Evolutionary conservation across 495 filamentous ascomycete species (phyloP).

Genomic region (Neurospora africana): DNA sequence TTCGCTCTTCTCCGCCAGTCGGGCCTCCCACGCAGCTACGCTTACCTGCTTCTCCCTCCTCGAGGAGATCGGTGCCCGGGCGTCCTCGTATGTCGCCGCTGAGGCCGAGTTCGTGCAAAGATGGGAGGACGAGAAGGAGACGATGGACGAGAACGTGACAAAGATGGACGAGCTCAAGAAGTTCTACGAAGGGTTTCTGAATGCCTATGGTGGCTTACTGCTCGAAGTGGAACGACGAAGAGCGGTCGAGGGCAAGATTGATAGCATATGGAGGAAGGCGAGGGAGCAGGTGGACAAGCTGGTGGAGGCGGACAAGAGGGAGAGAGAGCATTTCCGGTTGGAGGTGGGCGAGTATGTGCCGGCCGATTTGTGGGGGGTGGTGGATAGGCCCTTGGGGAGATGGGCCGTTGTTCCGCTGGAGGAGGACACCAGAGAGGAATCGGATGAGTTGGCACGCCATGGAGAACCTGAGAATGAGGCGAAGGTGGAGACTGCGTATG

Average conservation of each 20-base stretch:
- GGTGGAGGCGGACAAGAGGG: conserved; percentile 59
- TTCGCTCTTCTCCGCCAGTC: conserved; percentile 25
- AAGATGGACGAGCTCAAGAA: conserved; percentile 63
- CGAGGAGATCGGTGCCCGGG: conserved; percentile 52
- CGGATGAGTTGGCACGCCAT: not conserved
- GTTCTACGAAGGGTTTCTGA: conserved; percentile 75
- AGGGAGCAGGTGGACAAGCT: conserved; percentile 65
- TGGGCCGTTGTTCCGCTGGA: conserved; percentile 33
- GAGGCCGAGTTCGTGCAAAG: conserved; percentile 58
- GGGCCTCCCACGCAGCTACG: conserved; percentile 34
- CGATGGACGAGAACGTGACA: conserved; percentile 53
- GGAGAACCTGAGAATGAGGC: not conserved
- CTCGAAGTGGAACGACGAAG: conserved; percentile 70
- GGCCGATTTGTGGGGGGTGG: conserved; percentile 78
- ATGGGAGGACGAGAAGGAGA: conserved; percentile 65
- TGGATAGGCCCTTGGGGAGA: conserved; percentile 28
- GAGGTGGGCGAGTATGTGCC: conserved; percentile 83
- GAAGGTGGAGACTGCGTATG: not conserved
- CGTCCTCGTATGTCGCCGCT: conserved; percentile 58
- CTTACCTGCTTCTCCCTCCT: conserved; percentile 54
- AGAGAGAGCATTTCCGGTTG: conserved; percentile 66
- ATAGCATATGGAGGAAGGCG: conserved; percentile 63
- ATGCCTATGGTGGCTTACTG: conserved; percentile 73
- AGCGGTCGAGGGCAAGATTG: conserved; percentile 58
- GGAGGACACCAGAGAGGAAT: conserved; percentile 2